Evolutionary conservation across 495 filamentous ascomycete genomes (phyloP), one percentile per base, ranked within the genome.

Genomic region (Xylaria bambusicola): DNA sequence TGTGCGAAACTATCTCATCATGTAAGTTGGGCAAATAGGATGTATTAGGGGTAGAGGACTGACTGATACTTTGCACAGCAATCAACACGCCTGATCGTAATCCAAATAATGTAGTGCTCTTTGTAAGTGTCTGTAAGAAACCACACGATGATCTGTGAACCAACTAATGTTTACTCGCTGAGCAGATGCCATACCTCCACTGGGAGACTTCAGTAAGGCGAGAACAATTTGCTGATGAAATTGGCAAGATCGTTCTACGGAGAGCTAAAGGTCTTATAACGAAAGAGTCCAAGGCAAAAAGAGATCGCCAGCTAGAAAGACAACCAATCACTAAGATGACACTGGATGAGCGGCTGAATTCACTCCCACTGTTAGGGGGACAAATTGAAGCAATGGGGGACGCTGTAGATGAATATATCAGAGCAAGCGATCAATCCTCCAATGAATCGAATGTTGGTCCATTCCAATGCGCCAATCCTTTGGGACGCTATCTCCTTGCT

Each of bases 111-210:
- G 63, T 78, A 29, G 73, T 73, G 1, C 64, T 77, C 0, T 78
- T 76, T 45, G 74, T 74, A 47, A 20, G 73, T 70, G 12, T 2
- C 36, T 5, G 15, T 15, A 12, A 33, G 5, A 10, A 5, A 33
- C 5, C 29, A 5, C 5, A 5, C 29, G 15, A 38, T 10, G 5
- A 7, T 7, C 15, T 38, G 36, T 10, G 6, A 9, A 15, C n/a
- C n/a, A 38, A 13, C 36, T 15, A 38, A 38, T 38, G 13, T 6
- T 15, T 6, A 15, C 13, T 15, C 7, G 13, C 36, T 10, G 7
- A 5, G 0, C 27, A 77, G 75, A 88, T 88, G 85, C 86, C 86
- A 1, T 90, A 87, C 58, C 71, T 90, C 3, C 85, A 88, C 62
- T 90, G 86, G 66, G 87, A 90, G 35, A 87, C 84, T 0, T 64